These are phyloP conservation scores for Podila epicladia DNA, from an alignment of 192 early-diverging fungal genomes.

Conservation along the genomic window DNA sequence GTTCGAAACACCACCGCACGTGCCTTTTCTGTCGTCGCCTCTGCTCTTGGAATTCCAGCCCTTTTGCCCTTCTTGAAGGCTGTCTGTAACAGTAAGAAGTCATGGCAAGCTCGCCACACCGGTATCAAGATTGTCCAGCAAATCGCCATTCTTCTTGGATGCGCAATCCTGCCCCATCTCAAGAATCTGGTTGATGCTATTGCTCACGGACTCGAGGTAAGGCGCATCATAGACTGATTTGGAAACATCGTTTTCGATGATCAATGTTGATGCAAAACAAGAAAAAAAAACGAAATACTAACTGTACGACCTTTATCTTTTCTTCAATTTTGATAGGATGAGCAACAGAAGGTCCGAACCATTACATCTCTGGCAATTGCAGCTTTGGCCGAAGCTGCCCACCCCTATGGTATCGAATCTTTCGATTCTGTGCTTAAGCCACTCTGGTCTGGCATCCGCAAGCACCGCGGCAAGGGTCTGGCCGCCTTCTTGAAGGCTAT, in stretches of 20 bases:
- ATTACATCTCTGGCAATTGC: constrained; percentile 95
- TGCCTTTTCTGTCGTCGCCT: constrained; percentile 97
- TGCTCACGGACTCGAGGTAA: constrained; percentile 82
- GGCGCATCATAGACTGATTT: background rate
- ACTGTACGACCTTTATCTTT: background rate
- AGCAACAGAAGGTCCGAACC: constrained; percentile 96
- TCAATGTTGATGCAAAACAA: too few relatives aligned
- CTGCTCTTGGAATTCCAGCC: constrained; percentile 94
- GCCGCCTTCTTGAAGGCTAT: constrained; percentile 99
- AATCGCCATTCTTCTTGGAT: constrained; percentile 94
- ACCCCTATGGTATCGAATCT: constrained; percentile 98
- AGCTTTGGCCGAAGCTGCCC: constrained; percentile 95
- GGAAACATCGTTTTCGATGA: too few relatives aligned
- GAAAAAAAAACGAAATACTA: too few relatives aligned
- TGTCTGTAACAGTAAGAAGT: constrained; percentile 93
- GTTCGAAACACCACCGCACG: constrained; percentile 98
- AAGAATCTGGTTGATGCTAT: constrained; percentile 92
- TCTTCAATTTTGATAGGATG: constrained; percentile 65
- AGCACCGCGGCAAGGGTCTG: constrained; percentile 94
- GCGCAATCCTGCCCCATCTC: constrained; percentile 95
- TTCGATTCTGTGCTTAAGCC: constrained; percentile 93
- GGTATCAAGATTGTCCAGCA: constrained; percentile 98
- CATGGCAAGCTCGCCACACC: constrained; percentile 98
- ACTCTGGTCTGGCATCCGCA: constrained; percentile 92
- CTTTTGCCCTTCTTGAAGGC: constrained; percentile 96